Evolutionary conservation across 495 filamentous ascomycete species (phyloP).

Genomic region (Penicillium crystallinum): DNA sequence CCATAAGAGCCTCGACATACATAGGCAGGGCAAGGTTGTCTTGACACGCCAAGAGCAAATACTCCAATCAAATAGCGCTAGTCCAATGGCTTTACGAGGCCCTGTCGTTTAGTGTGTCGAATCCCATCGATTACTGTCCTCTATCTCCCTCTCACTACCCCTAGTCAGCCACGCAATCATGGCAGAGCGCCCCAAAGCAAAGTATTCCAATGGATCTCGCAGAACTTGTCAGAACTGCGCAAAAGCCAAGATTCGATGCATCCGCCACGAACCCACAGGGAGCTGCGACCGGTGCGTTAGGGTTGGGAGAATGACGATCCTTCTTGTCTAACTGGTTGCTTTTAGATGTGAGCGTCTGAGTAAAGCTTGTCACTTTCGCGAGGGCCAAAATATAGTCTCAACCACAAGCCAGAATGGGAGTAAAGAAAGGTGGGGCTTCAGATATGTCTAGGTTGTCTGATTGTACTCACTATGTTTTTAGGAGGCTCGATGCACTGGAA

Average conservation of each 20-base stretch:
- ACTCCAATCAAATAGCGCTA: not conserved
- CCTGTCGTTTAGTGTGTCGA: not conserved
- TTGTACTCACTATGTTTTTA: not conserved
- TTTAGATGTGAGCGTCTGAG: conserved; percentile 11
- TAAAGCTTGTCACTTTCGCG: conserved; percentile 13
- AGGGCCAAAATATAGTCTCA: not conserved
- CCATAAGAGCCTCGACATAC: too few relatives aligned
- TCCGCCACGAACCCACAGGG: not conserved
- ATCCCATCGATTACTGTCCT: not conserved
- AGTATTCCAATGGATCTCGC: not conserved
- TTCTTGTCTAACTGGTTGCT: not conserved
- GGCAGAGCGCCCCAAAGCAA: not conserved
- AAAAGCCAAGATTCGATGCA: conserved; percentile 17
- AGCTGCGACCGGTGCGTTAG: conserved; percentile 12
- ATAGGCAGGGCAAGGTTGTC: too few relatives aligned
- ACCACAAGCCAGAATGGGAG: not conserved
- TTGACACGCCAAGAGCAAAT: not conserved
- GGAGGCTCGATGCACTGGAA: conserved; percentile 13
- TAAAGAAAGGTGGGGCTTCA: not conserved
- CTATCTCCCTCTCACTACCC: not conserved
- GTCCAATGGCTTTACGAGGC: not conserved
- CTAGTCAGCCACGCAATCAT: not conserved
- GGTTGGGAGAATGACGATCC: not conserved
- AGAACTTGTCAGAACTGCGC: conserved; percentile 24
- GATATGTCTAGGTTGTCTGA: not conserved